phyloP scores from a whole-genome alignment of 192 early-diverging fungal genomes.

The Coemansia asiatica region DNA sequence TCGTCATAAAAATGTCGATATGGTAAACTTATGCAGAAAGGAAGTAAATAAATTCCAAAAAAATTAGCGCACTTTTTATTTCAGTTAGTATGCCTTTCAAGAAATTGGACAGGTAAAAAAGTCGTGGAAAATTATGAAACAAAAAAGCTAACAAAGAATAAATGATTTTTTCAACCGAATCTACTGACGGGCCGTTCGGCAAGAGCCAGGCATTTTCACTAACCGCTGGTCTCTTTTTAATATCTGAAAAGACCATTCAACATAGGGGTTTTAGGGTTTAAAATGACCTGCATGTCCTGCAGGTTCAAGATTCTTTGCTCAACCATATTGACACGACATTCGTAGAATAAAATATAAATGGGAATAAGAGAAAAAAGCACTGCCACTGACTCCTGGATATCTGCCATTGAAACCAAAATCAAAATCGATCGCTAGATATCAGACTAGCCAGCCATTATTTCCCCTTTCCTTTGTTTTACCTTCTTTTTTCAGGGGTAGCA shows the following conservation, averaged over 20 bases:
- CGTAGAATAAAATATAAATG: slow-evolving; percentile 8
- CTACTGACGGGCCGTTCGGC: slow-evolving; percentile 16
- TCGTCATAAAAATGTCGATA: background rate
- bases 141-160: background rate
- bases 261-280: background rate
- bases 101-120: background rate
- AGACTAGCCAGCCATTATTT: background rate
- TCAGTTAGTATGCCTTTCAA: no score
- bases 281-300: background rate
- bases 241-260: background rate
- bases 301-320: background rate
- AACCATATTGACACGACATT: background rate
- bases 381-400: background rate
- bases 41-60: background rate
- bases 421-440: background rate
- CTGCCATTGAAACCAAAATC: no score
- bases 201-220: background rate
- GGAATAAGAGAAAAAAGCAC: background rate
- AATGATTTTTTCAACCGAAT: background rate
- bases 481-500: background rate
- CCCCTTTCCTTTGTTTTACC: background rate
- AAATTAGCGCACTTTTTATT: slow-evolving; percentile 8
- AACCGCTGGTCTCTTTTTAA: background rate
- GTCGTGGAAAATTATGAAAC: background rate
- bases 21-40: background rate